Conservation (phyloP, 164 flowering plant genomes). For the Warburgia ugandensis region DNA sequence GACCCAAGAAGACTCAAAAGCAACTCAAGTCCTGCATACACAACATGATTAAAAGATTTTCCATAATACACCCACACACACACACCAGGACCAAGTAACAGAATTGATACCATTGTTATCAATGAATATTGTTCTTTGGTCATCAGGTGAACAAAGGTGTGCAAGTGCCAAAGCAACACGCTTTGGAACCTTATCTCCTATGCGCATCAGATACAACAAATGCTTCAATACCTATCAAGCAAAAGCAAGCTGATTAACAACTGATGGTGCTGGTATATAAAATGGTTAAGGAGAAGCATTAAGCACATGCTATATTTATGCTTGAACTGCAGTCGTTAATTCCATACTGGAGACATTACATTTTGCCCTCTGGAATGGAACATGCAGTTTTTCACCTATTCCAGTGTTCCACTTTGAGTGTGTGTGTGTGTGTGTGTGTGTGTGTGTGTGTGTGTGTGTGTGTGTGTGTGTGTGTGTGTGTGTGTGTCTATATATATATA, state of each 20-base stretch:
- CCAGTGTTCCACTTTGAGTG: no score
- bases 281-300: background rate
- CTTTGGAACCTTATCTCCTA: constrained; percentile 67
- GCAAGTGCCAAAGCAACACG: constrained; percentile 96
- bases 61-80: background rate
- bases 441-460: no score
- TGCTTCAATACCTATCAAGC: constrained; percentile 61
- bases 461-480: no score
- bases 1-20: constrained; percentile 81
- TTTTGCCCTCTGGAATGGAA: no score
- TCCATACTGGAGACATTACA: no score
- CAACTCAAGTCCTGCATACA: constrained; percentile 62
- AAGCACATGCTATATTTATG: no score
- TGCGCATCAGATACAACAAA: constrained; percentile 74
- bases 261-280: background rate
- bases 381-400: no score
- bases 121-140: constrained; percentile 75
- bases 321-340: no score
- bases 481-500: no score
- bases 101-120: constrained; percentile 61
- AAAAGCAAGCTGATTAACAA: constrained; percentile 7
- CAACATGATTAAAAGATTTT: no score
- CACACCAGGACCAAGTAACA: background rate
- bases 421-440: no score
- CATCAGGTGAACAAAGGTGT: constrained; percentile 85